Base-by-base conservation (phyloP, 1,284 basidiomycete genomes). In the Hypsizygus ulmarius region DNA sequence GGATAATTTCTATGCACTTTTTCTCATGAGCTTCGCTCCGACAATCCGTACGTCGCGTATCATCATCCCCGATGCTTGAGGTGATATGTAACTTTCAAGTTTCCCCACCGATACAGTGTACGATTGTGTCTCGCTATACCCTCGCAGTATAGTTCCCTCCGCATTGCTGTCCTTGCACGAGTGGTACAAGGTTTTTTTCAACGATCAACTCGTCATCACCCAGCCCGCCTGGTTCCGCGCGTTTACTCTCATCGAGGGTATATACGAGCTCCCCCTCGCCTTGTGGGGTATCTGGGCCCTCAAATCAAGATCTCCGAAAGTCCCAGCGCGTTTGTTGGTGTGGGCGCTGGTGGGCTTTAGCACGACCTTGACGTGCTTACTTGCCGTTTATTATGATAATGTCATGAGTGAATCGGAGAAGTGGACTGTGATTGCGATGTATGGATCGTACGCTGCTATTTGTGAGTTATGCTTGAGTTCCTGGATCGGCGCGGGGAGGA, bases 171-270 rank as follows among this genome's bases (percentile, higher is more conserved):
- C 54, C 12, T 36, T 56, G 11, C 54, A 58, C 28, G 28, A 54
- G 9, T 56, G 47, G 46, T 59, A 59, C 39, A 43, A 52, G 43
- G 19, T n/a, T 1, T 42, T 52, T 12, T 59, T 54, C 18, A 59
- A 59, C 21, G 58, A 59, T 33, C 58, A 59, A 32, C 58, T 59
- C 12, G 50, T 57, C 18, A 54, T 58, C 16, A 40, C 47, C n/a
- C 52, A 55, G 30, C 56, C 58, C 28, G 35, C 50, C n/a, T 59
- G 58, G 58, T 59, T 59, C 30, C 58, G 51, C 40, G 45, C 56
- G 5, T 59, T 59, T 25, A 49, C 52, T 33, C 52, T 58, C 19
- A 41, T 45, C 35, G 58, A 59, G 27, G 38, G 49, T 19, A 18
- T 59, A 34, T 59, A 58, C 15, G 54, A 59, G 28, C 52, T 59